A percentile compares a stretch with the other conserved stretches of the same genome.
Conservation (phyloP, 1,284 basidiomycete genomes). For the Wolfiporia cocos region DNA sequence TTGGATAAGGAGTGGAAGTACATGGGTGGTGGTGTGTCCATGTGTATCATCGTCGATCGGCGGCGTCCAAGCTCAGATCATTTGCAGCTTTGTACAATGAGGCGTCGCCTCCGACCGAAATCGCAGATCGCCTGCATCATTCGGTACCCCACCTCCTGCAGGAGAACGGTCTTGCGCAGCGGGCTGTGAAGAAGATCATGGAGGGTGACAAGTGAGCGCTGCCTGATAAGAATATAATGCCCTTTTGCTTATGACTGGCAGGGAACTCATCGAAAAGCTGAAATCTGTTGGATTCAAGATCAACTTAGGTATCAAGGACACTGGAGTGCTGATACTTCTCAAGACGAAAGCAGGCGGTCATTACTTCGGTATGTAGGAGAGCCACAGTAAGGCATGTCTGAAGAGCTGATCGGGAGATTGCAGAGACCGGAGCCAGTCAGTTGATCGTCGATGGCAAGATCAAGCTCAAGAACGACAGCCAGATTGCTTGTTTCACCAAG, state of each 20-base stretch:
- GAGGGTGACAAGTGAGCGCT: constrained; percentile 39
- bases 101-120: constrained; percentile 38
- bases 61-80: too few relatives aligned
- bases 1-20: constrained; percentile 10
- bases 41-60: too few relatives aligned
- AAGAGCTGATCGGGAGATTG: too few relatives aligned
- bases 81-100: constrained; percentile 46
- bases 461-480: constrained; percentile 62
- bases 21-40: constrained; percentile 29
- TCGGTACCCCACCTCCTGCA: constrained; percentile 42
- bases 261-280: constrained; percentile 50
- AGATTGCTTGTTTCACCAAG: constrained; percentile 47
- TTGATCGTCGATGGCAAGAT: constrained; percentile 65
- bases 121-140: constrained; percentile 45
- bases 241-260: too few relatives aligned
- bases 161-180: constrained; percentile 35
- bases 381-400: too few relatives aligned
- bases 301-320: constrained; percentile 46
- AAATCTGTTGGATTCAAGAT: constrained; percentile 52
- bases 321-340: constrained; percentile 42
- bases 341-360: constrained; percentile 32
- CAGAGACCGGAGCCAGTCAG: constrained; percentile 59
- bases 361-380: constrained; percentile 38
- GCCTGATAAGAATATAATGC: too few relatives aligned
- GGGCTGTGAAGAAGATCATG: constrained; percentile 39